Evolutionary conservation across 305 asterid species (phyloP), one percentile per base, ranked within the genome.

Genomic region (Ilex paraguariensis): DNA sequence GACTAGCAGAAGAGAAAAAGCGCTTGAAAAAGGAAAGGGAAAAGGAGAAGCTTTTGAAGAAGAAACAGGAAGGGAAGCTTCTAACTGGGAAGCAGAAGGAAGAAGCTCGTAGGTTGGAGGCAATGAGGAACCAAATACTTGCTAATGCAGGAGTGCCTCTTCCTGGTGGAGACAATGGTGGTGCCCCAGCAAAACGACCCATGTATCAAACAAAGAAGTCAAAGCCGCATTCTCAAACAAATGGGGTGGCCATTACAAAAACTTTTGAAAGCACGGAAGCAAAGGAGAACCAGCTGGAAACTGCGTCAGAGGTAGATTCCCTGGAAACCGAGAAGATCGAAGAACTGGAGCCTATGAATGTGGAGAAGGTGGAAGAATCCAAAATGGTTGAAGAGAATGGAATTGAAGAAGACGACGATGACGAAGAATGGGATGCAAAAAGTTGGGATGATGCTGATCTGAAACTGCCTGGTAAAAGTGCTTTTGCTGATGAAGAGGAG

Each of bases 381-480:
- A 86, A 69, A 76, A 64, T 53, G 59, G 72, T 64, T 58, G 84
- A 75, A 70, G 96, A 90, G 77, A 86, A 82, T 75, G 94, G 75
- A 76, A 63, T 70, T 68, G 82, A 81, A 60, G 87, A 84, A 0
- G 90, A 82, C 0, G 95, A 86, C 9, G 91, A 91, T 56, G 94
- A 88, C 60, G 96, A 83, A 64, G 98, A 91, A 64, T 94, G 99
- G 99, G 99, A 94, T 91, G 91, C 96, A 59, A 94, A 88, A 80
- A 91, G 98, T 75, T 94, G 99, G 99, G 98, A 94, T 71, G 83
- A 82, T 32, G 93, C 93, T 67, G 97, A 94, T 80, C 69, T 94
- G 58, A 94, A 87, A 75, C 83, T 94, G 63, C 93, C 97, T 21
- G 93, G 95, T 45, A 85, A 69, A 78, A 84, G 90, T 84, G 87